Evolutionary conservation across 2,329 filamentous ascomycete genomes (phyloP).

Genomic region (Raffaelea ambrosiae): DNA sequence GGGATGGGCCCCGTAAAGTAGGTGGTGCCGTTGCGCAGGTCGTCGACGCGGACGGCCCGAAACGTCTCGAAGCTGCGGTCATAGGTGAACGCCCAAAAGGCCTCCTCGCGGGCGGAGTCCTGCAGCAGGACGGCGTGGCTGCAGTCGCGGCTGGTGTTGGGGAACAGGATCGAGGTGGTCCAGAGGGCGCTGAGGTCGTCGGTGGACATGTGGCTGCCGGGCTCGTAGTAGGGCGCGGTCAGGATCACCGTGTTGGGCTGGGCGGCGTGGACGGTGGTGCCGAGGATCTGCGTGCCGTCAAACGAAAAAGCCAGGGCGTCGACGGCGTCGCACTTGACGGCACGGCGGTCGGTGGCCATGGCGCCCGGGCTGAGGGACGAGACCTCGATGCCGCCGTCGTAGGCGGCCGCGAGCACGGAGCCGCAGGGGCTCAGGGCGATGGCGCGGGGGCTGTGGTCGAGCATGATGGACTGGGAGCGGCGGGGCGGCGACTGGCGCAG

Average conservation of each 20-base stretch:
- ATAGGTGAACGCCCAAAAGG: slow-evolving; percentile 70
- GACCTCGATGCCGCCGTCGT: slow-evolving; percentile 83
- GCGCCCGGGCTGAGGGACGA: slow-evolving; percentile 61
- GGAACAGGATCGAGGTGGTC: slow-evolving; percentile 80
- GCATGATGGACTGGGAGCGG: slow-evolving; percentile 63
- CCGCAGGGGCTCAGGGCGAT: slow-evolving; percentile 77
- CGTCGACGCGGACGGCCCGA: slow-evolving; percentile 65
- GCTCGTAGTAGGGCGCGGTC: slow-evolving; percentile 72
- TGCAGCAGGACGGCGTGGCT: slow-evolving; percentile 67
- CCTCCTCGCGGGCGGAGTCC: slow-evolving; percentile 52
- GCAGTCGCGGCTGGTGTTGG: slow-evolving; percentile 70
- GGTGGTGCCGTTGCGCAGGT: slow-evolving; percentile 65
- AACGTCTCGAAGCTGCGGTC: slow-evolving; percentile 71
- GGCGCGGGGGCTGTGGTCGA: slow-evolving; percentile 70
- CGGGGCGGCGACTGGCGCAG: slow-evolving; percentile 56
- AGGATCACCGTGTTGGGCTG: slow-evolving; percentile 66
- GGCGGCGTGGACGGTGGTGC: slow-evolving; percentile 58
- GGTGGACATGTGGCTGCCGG: slow-evolving; percentile 55
- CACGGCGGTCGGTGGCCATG: slow-evolving; percentile 57
- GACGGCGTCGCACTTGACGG: slow-evolving; percentile 70
- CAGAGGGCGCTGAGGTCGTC: slow-evolving; percentile 67
- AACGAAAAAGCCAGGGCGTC: slow-evolving; percentile 68
- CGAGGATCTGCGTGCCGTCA: slow-evolving; percentile 70
- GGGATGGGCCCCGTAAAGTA: slow-evolving; percentile 68
- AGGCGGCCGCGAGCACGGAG: slow-evolving; percentile 74